Conservation (phyloP, 208 protist genomes). For the Leishmania martiniquensis region DNA sequence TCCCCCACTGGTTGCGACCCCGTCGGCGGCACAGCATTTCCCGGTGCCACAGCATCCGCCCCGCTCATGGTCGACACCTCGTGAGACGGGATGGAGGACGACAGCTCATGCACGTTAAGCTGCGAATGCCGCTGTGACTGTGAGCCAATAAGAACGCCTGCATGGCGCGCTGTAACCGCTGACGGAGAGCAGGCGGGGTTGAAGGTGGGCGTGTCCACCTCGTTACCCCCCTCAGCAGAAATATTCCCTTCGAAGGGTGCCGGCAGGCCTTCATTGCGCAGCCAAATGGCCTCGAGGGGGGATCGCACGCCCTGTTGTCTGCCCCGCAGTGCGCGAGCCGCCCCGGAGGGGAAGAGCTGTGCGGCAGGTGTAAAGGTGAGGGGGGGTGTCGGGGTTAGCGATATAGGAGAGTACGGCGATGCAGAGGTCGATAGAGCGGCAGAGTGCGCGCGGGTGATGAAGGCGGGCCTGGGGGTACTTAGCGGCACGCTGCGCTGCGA, state of each 20-base stretch:
- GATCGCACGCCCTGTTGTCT: background rate
- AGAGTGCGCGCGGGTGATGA: background rate
- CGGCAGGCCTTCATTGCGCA: background rate
- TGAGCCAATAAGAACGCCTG: background rate
- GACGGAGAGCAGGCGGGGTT: background rate
- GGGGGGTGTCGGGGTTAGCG: background rate
- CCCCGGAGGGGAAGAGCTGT: background rate
- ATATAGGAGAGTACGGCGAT: background rate
- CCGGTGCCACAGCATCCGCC: background rate
- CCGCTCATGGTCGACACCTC: background rate
- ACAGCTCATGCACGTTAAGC: background rate
- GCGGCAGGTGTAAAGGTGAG: background rate
- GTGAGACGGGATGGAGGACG: background rate
- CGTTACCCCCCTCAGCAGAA: background rate
- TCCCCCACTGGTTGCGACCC: background rate
- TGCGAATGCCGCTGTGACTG: background rate
- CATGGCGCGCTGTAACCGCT: background rate
- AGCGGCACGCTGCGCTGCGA: background rate
- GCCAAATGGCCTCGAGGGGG: conserved; percentile 1
- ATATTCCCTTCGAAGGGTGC: background rate
- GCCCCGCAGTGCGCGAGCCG: background rate
- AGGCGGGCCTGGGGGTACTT: background rate
- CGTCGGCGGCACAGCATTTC: background rate
- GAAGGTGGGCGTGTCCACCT: background rate
- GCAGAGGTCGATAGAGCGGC: background rate